Base-by-base conservation (phyloP, 208 protist genomes). In the Leishmania guyanensis region DNA sequence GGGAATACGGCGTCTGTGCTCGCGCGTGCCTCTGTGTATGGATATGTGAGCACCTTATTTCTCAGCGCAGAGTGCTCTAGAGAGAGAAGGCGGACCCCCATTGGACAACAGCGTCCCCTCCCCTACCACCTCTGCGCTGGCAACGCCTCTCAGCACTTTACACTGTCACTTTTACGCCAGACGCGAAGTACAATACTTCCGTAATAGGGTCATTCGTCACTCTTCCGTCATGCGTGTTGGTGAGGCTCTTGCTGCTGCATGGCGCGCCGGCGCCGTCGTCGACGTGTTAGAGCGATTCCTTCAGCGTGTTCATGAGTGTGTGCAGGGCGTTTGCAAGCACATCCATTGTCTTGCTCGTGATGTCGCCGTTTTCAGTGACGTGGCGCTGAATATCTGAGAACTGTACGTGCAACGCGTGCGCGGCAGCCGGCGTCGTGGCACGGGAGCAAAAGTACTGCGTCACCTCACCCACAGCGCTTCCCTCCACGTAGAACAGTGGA, bases 401-500 rank as follows among this genome's bases (percentile, higher is more conserved):
- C 73, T 85, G 82, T 29, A 16, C 29, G 39, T 76, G 82, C 78
- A 87, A 56, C 50, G 81, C 80, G 14, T 85, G 68, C 29, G 79
- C 54, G 26, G 83, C 78, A 2, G 70, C 64, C 2, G 80, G 80
- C 0, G 75, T 78, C 22, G 68, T 82, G 53, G 78, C 81, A 16
- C 87, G 84, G 0, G 75, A 66, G 76, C 80, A 70, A 71, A 86
- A 90, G 54, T 88, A 90, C 33, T 82, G 70, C 50, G 75, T 78
- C 70, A 90, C 87, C 62, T 79, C 81, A 3, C 29, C 36, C 29
- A 88, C 66, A 54, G 82, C 80, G 10, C 6, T 56, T 5, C 84
- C 87, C 70, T 90, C 87, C 9, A 84, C 83, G 29, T 81, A 80
- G 43, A 90, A 78, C n/a, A 87, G 43, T 5, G 78, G 66, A 29